Evolutionary conservation across 495 filamentous ascomycete genomes (phyloP), one percentile per base, ranked within the genome.

Genomic region (Aspergillus mulundensis): DNA sequence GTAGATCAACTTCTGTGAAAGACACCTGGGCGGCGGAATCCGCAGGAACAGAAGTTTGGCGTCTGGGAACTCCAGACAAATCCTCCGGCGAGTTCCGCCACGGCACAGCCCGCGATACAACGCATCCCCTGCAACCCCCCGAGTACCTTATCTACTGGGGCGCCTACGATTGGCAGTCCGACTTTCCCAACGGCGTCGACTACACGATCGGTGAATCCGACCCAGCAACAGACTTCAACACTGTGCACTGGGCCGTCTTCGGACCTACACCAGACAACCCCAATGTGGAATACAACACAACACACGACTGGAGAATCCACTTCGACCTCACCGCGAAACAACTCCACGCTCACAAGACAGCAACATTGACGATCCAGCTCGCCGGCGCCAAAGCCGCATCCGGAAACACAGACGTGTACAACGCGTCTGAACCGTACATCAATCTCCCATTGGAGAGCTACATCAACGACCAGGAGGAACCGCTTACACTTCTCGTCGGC

Each of bases 91-190:
- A 84, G 55, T 85, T 77, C 57, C 69, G 67, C 16, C 81, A 78
- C 57, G 81, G 80, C n/a, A 59, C 71, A 46, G 68, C 67, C 7
- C 69, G 59, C 1, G 76, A 78, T 28, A 45, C 53, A 0, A 72
- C 73, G 10, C 74, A 76, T 25, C 76, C 80, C 2, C 59, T 78
- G 2, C 68, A 75, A 16, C 79, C 77, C 1, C 72, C 65, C 1
- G 70, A 84, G 56, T 73, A 82, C 60, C 68, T 72, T n/a, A 73
- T 80, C 57, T 83, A 80, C 66, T 83, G 76, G 78, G 81, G 65
- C 0, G 69, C 70, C 1, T 81, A 82, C 58, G 78, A 83, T 60
- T 84, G 78, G 70, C 67, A 70, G 0, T 57, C 50, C 1, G 79
- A 85, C 40, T 83, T 82, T 61, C 81, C 80, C 0, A 34, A 71